Evolutionary conservation across 495 filamentous ascomycete genomes (phyloP).

Genomic region (Terfezia claveryi): DNA sequence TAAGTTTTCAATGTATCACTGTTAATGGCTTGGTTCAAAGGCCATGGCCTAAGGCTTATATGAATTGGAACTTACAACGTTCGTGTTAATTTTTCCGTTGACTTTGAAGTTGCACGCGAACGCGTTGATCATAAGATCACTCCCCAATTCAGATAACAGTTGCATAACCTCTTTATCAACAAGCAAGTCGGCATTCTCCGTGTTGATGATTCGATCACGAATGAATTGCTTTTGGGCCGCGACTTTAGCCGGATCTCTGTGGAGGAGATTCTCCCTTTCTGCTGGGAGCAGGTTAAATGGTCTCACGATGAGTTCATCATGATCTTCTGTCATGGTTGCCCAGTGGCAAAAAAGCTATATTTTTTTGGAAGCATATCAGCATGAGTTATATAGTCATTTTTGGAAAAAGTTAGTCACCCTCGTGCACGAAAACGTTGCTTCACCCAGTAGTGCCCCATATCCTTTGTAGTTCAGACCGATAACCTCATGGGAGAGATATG

Average conservation of each 20-base stretch:
- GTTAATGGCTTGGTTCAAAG: no score
- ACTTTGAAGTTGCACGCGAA: conserved; percentile 26
- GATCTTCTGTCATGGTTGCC: conserved; percentile 20
- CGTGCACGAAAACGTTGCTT: background rate
- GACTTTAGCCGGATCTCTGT: conserved; percentile 7
- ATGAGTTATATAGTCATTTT: no score
- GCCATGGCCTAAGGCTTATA: no score
- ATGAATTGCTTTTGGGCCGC: conserved; percentile 21
- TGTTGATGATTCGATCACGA: conserved; percentile 21
- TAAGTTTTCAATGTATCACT: no score
- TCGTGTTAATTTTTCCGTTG: conserved; percentile 22
- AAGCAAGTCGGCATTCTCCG: conserved; percentile 21
- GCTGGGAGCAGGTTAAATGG: conserved; percentile 25
- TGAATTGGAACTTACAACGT: conserved; percentile 14
- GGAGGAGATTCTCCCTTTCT: conserved; percentile 16
- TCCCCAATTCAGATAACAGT: conserved; percentile 23
- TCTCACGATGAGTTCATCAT: conserved; percentile 20
- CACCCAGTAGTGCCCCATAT: conserved; percentile 24
- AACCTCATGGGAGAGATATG: conserved; percentile 23
- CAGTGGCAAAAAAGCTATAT: background rate
- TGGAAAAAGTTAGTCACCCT: conserved; percentile 6
- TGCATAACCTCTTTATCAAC: conserved; percentile 16
- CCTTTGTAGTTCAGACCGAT: conserved; percentile 23
- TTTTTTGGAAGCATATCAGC: no score
- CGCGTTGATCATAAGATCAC: conserved; percentile 29